Evolutionary conservation across 495 filamentous ascomycete species (phyloP).

Genomic region (Aspergillus bertholletiae): DNA sequence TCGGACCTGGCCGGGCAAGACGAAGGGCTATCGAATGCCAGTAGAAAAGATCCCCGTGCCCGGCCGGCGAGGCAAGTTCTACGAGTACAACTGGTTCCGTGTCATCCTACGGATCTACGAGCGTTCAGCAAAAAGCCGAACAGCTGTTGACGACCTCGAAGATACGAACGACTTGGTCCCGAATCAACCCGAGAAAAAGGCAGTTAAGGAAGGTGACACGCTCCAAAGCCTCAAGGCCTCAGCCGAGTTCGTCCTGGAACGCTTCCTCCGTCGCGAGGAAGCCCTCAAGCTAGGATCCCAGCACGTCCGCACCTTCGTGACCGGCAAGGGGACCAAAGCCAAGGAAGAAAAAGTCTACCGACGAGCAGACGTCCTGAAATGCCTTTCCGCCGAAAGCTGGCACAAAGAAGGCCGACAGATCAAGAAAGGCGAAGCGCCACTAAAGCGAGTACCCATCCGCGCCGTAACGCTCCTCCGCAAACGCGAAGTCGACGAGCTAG

Average conservation of each 20-base stretch:
- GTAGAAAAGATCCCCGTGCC: slow-evolving; percentile 76
- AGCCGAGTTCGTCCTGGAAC: slow-evolving; percentile 76
- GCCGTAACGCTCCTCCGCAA: slow-evolving; percentile 86
- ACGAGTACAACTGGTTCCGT: slow-evolving; percentile 83
- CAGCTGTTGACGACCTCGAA: slow-evolving; percentile 72
- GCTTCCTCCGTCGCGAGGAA: slow-evolving; percentile 91
- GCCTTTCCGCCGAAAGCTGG: slow-evolving; percentile 94
- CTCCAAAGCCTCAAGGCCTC: slow-evolving; percentile 85
- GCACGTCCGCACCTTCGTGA: slow-evolving; percentile 69
- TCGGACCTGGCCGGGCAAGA: slow-evolving; percentile 81
- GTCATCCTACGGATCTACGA: slow-evolving; percentile 69
- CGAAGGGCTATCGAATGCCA: slow-evolving; percentile 79
- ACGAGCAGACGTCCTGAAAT: slow-evolving; percentile 74
- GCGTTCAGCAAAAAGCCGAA: slow-evolving; percentile 54
- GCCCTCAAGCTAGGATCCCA: slow-evolving; percentile 67
- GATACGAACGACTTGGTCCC: slow-evolving; percentile 71
- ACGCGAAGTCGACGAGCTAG: slow-evolving; percentile 82
- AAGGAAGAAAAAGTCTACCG: slow-evolving; percentile 78
- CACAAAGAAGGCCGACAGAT: slow-evolving; percentile 90
- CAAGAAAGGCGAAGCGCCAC: slow-evolving; percentile 61
- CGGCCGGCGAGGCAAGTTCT: slow-evolving; percentile 68
- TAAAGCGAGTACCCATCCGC: slow-evolving; percentile 86
- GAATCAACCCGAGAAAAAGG: slow-evolving; percentile 64
- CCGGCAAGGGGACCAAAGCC: slow-evolving; percentile 62
- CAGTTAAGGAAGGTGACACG: slow-evolving; percentile 67